phyloP scores from a whole-genome alignment of 345 rosid genomes.

The Populus pruinosa region DNA sequence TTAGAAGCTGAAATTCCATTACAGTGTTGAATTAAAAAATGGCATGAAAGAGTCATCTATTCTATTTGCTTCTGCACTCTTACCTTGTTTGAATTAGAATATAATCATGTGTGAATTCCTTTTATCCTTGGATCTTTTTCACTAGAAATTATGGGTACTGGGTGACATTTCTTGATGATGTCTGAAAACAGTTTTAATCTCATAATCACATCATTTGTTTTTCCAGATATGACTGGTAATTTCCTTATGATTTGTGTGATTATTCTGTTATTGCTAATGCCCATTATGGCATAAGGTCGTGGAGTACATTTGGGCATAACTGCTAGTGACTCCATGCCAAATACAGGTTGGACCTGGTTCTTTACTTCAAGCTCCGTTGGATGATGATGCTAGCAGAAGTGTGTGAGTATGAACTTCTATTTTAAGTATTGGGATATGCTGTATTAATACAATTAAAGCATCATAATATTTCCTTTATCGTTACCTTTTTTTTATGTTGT shows the following conservation, averaged over 20 bases:
- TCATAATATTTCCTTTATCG: conserved; percentile 8
- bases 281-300: conserved; percentile 13
- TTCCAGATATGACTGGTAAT: not conserved
- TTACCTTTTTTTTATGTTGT: conserved; percentile 8
- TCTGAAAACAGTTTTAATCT: not conserved
- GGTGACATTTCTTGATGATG: not conserved
- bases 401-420: conserved; percentile 65
- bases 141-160: not conserved
- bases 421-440: not conserved
- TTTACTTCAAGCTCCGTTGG: conserved; percentile 79
- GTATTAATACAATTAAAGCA: conserved; percentile 4
- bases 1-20: not conserved
- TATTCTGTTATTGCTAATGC: not conserved
- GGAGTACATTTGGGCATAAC: not conserved
- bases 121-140: not conserved
- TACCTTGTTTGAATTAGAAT: not conserved
- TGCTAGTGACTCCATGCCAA: conserved; percentile 12
- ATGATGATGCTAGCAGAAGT: conserved; percentile 64
- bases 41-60: not conserved
- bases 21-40: not conserved
- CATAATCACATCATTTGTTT: not conserved
- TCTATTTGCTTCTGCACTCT: not conserved
- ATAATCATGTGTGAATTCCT: not conserved
- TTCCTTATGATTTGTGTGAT: not conserved
- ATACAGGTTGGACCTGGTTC: conserved; percentile 90